Base-by-base conservation (phyloP, 495 filamentous ascomycete genomes). In the Lepidopterella palustris region DNA sequence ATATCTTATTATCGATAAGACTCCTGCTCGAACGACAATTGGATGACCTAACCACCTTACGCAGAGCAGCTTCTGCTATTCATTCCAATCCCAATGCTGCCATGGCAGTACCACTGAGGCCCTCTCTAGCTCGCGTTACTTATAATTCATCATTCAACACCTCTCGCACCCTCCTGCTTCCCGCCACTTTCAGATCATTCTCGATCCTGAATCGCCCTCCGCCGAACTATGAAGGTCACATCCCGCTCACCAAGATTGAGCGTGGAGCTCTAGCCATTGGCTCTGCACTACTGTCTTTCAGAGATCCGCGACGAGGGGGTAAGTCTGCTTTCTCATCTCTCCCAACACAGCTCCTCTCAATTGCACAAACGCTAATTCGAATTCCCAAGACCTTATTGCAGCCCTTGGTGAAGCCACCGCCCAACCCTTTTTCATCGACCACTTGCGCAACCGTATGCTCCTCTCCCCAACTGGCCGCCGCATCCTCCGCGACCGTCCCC, bases 351-450 rank as follows among this genome's bases (percentile, higher is more conserved):
- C 29, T 0, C 39, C 29, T 24, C 29, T 52, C 8, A 0, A 18
- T 25, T 35, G 9, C 11, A 24, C 18, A 45, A 24, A 21, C 9
- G 10, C 25, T 29, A 42, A 51, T 24, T 32, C 18, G 28, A 21
- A 45, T 45, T 27, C 18, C 40, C 32, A 42, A 92, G 93, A 98
- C 77, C 82, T 98, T 50, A 96, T 98, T 62, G 95, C 93, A 23
- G 80, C 90, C 24, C 84, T 95, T 15, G 95, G 91, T 69, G 93
- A 98, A 79, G 83, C 90, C 35, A 97, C 92, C 4, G 88, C 91
- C 53, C 89, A 90, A 29, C 93, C 95, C 26, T 96, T 90, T 78
- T 97, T 97, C 77, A 90, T 97, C 72, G 83, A 88, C 77, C 87
- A 89, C 52, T 89, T 99, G 13, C 89, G 90, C 57, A 81, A 92